These are phyloP conservation scores for Phaeophleospora eucalypticola DNA, from an alignment of 2,329 filamentous ascomycete species.

Conservation along the genomic window DNA sequence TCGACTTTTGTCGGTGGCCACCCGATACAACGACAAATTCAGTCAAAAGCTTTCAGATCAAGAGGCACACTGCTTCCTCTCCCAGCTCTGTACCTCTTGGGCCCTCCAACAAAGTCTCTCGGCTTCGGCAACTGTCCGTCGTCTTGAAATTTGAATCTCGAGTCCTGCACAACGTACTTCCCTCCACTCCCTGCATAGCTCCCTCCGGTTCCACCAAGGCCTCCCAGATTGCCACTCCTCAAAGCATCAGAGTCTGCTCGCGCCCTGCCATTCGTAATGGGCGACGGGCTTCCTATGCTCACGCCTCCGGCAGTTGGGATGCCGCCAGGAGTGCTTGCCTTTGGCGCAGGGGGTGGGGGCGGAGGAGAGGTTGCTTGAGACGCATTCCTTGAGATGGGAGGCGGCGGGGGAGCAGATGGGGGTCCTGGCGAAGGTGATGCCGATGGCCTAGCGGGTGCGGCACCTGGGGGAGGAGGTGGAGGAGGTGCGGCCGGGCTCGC, in stretches of 20 bases:
- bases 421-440: conserved; percentile 2
- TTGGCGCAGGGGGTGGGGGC: conserved; percentile 26
- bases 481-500: conserved; percentile 29
- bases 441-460: conserved; percentile 36
- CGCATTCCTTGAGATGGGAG: conserved; percentile 29
- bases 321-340: conserved; percentile 25
- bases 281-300: conserved; percentile 18
- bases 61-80: conserved; percentile 90
- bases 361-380: conserved; percentile 30
- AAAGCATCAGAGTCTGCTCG: conserved; percentile 17
- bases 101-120: conserved; percentile 69
- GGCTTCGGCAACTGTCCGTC: conserved; percentile 81
- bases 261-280: conserved; percentile 38
- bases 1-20: no score
- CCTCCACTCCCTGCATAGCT: conserved; percentile 16
- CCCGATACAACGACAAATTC: no score
- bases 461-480: conserved; percentile 25
- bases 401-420: conserved; percentile 38
- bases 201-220: conserved; percentile 3
- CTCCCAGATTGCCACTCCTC: conserved; percentile 10
- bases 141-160: conserved; percentile 80
- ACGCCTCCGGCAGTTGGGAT: conserved; percentile 29
- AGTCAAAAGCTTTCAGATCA: conserved; percentile 63
- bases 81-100: conserved; percentile 80
- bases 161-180: conserved; percentile 49